Evolutionary conservation across 179 eudicot genomes (phyloP), one percentile per base, ranked within the genome.

Genomic region (Gypsophila paniculata): DNA sequence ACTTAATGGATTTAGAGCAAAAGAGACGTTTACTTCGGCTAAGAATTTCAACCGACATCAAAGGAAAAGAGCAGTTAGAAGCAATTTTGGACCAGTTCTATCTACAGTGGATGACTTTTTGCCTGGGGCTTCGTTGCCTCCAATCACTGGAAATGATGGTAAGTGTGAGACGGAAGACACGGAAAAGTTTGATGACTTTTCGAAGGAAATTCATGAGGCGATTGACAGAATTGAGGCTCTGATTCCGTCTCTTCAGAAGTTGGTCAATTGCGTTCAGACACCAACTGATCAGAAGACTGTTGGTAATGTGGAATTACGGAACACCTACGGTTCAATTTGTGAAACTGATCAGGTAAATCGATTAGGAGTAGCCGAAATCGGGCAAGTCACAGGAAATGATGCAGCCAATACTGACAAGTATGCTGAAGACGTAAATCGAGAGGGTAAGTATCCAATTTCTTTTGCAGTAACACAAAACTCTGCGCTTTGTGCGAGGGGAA

Each of bases 191-290:
- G 75, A 26, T 52, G 82, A 76, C 74, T 67, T 82, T 64, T 72
- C 89, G n/a, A 77, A 79, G 71, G 80, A 83, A 69, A 83, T 84
- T 63, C 82, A 81, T 73, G 78, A 75, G 58, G 83, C 80, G 39
- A 76, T 88, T 55, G 62, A 55, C 69, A 81, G 77, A 65, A 67
- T 89, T 39, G 87, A 86, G 76, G 80, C 84, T 26, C 74, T 83
- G 26, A 75, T 86, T 54, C 75, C 78, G 12, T 63, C 85, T 68
- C 81, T 85, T 48, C 82, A 83, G 52, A 74, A 68, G 32, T 72
- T 66, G 36, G 74, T 58, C 34, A 66, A 72, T 63, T 58, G 17
- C 62, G 42, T 57, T 36, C 58, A 65, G 36, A 48, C 2, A 25
- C 52, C 44, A 48, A 59, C 25, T 26, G 8, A 36, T 21, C 49